Conservation (phyloP, 352 stramenopile species). For the Phytopythium ostracodes region DNA sequence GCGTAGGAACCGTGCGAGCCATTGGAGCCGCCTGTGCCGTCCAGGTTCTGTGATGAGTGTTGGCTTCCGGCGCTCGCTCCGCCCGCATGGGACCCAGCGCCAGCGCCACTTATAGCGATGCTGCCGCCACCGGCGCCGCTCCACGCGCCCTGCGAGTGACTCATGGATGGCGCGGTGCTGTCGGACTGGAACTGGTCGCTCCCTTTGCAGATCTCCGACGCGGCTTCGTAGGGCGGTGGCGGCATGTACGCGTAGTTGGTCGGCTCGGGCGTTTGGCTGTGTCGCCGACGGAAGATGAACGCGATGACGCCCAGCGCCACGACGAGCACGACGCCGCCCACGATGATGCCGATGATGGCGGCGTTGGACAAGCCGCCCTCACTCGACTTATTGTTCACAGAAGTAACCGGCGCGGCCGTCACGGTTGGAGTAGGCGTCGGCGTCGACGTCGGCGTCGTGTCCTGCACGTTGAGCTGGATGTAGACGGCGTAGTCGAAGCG, state of each 20-base stretch:
- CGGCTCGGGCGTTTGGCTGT: conserved; percentile 13
- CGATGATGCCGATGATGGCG: conserved; percentile 52
- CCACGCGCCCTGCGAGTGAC: conserved; percentile 10
- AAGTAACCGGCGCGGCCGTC: conserved; percentile 6
- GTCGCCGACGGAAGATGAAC: conserved; percentile 32
- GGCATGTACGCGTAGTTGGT: conserved; percentile 43
- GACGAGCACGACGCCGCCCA: conserved; percentile 46
- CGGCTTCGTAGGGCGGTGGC: conserved; percentile 45
- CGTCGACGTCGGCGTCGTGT: conserved; percentile 19
- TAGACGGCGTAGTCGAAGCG: conserved; percentile 55
- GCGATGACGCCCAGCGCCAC: conserved; percentile 37
- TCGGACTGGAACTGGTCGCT: conserved; percentile 25
- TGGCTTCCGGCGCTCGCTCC: conserved; percentile 13
- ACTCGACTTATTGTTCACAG: neutral
- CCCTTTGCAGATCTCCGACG: conserved; percentile 25
- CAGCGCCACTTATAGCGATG: neutral
- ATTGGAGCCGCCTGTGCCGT: conserved; percentile 33
- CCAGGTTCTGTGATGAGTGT: conserved; percentile 24
- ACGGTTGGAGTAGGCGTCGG: conserved; percentile 6
- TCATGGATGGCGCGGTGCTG: conserved; percentile 10
- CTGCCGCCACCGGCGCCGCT: conserved; percentile 2
- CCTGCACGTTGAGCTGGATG: conserved; percentile 29
- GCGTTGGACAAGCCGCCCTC: conserved; percentile 36
- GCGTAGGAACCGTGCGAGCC: conserved; percentile 32
- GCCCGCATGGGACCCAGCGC: conserved; percentile 4